Conservation (phyloP, 2,329 filamentous ascomycete genomes). For the Ambrosiella beaveri region DNA sequence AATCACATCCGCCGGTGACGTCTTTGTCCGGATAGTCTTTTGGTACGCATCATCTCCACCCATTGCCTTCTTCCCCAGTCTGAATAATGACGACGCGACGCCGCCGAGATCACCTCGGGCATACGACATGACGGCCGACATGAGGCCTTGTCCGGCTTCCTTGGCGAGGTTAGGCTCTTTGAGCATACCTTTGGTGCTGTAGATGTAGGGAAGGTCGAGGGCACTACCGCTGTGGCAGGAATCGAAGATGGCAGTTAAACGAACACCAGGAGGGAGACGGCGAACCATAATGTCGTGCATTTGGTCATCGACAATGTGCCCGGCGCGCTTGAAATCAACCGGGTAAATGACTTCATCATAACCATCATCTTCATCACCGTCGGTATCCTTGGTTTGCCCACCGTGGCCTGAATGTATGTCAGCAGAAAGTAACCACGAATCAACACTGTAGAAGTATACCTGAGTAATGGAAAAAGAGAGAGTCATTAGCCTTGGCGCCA, state of each 20-base stretch:
- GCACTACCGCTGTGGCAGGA: slow-evolving; percentile 41
- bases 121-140: slow-evolving; percentile 55
- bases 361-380: slow-evolving; percentile 40
- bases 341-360: slow-evolving; percentile 43
- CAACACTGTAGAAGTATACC: slow-evolving; percentile 17
- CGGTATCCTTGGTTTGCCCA: slow-evolving; percentile 36
- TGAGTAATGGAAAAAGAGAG: slow-evolving; percentile 42
- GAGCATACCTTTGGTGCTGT: slow-evolving; percentile 52
- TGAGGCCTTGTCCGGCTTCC: slow-evolving; percentile 49
- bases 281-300: slow-evolving; percentile 47
- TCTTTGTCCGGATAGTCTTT: slow-evolving; percentile 64
- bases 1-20: slow-evolving; percentile 73
- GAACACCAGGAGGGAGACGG: slow-evolving; percentile 47
- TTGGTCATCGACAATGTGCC: slow-evolving; percentile 40
- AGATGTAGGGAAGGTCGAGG: slow-evolving; percentile 40
- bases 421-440: not conserved
- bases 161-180: slow-evolving; percentile 59
- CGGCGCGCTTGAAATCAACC: slow-evolving; percentile 34
- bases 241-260: slow-evolving; percentile 39
- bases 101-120: slow-evolving; percentile 62
- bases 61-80: slow-evolving; percentile 59
- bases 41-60: slow-evolving; percentile 56
- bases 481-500: slow-evolving; percentile 38
- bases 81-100: slow-evolving; percentile 56
- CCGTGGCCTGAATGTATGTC: slow-evolving; percentile 26